phyloP scores from a whole-genome alignment of 805 yeast genomes.

The Clavispora phyllophila region DNA sequence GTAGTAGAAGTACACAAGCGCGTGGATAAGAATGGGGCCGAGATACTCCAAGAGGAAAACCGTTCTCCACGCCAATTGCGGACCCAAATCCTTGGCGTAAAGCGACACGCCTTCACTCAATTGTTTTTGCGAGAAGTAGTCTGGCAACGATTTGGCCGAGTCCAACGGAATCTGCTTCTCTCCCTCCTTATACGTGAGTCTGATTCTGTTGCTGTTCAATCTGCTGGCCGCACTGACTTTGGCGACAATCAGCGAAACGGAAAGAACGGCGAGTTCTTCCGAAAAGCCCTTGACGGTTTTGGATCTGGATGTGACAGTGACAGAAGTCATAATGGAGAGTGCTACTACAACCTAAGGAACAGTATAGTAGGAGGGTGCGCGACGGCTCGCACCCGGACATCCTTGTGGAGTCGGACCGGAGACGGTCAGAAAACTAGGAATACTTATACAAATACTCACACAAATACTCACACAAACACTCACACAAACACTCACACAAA shows the following conservation, averaged over 20 bases:
- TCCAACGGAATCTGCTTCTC: constrained; percentile 42
- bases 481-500: too few relatives aligned
- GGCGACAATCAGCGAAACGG: constrained; percentile 39
- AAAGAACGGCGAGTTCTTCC: constrained; percentile 26
- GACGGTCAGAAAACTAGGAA: too few relatives aligned
- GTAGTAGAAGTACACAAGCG: constrained; percentile 49
- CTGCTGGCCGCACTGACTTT: constrained; percentile 42
- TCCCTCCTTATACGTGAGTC: constrained; percentile 19
- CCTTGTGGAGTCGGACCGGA: too few relatives aligned
- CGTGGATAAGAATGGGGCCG: constrained; percentile 84
- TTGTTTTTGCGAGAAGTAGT: constrained; percentile 40
- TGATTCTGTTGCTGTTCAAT: constrained; percentile 28
- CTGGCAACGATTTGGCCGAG: constrained; percentile 28
- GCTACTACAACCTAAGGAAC: too few relatives aligned
- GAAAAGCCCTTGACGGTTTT: constrained; percentile 47
- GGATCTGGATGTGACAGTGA: constrained; percentile 58
- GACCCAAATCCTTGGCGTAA: constrained; percentile 83
- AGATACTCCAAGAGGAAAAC: constrained; percentile 86
- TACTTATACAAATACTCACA: too few relatives aligned
- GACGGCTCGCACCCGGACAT: background rate
- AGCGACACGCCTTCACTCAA: constrained; percentile 39
- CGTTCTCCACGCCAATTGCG: constrained; percentile 86
- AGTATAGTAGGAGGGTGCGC: too few relatives aligned
- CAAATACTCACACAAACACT: too few relatives aligned
- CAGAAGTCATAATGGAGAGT: constrained; percentile 36